These are phyloP conservation scores for Rhodofomes roseus DNA, from an alignment of 1,284 basidiomycete genomes.

Conservation along the genomic window DNA sequence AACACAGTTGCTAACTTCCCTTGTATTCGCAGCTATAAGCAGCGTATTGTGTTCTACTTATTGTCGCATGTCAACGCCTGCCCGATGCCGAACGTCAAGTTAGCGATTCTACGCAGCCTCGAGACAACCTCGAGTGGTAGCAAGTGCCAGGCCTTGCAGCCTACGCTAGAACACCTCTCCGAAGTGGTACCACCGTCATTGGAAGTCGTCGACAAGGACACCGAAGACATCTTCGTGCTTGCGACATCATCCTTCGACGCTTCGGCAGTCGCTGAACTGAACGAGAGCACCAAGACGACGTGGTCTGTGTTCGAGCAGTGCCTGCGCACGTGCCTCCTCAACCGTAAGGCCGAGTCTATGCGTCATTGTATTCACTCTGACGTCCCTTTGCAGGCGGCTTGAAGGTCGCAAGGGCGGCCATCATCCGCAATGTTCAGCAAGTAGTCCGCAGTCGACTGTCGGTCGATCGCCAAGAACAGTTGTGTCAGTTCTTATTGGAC, in stretches of 20 bases:
- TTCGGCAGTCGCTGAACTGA: constrained; percentile 41
- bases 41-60: constrained; percentile 74
- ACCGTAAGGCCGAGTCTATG: constrained; percentile 33
- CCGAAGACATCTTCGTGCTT: constrained; percentile 44
- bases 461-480: constrained; percentile 48
- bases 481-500: constrained; percentile 53
- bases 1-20: constrained; percentile 6
- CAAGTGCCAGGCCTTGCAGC: constrained; percentile 64
- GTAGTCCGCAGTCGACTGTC: constrained; percentile 51
- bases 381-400: constrained; percentile 23
- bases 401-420: constrained; percentile 31
- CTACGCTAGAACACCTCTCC: constrained; percentile 50
- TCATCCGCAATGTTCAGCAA: constrained; percentile 42
- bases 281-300: constrained; percentile 37
- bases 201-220: constrained; percentile 19
- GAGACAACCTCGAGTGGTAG: constrained; percentile 57
- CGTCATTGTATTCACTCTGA: not conserved
- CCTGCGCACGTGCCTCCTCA: constrained; percentile 42
- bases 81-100: constrained; percentile 44
- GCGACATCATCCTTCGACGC: constrained; percentile 56
- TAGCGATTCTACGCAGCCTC: constrained; percentile 58
- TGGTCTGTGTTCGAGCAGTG: constrained; percentile 49
- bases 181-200: constrained; percentile 20
- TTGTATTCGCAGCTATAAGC: constrained; percentile 57
- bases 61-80: constrained; percentile 79